Evolutionary conservation across 345 rosid genomes (phyloP), one percentile per base, ranked within the genome.

Genomic region (Eucalyptus pauciflora): DNA sequence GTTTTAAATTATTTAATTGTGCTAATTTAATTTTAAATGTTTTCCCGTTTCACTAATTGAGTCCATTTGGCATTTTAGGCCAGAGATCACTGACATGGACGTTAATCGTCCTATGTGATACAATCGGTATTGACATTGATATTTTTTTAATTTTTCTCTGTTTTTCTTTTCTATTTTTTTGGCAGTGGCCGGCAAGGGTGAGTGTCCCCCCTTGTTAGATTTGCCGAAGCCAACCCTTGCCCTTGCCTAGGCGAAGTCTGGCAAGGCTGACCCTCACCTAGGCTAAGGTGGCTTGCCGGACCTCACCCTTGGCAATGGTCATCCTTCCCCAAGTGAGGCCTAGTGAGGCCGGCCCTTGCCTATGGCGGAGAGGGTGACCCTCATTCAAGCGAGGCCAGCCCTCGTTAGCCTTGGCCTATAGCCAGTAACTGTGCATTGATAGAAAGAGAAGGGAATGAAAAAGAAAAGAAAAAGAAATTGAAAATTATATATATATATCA

Each of bases 61-160:
- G 62, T 22, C 62, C 27, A 56, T 56, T 56, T 0, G 6, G 13
- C 62, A 56, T 20, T 56, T 56, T 22, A 56, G 5, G 27, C 13
- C 4, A 56, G 13, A 56, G 27, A 56, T 56, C 6, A 56, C 6
- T 8, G 3, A 22, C 27, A 1, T 56, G 7, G 29, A 56, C 1
- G 6, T 56, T 24, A 56, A 56, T 24, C 29, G 0, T 56, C 13
- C 0, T 1, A 56, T 56, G 29, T 56, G 27, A 24, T 9, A 56
- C 0, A 24, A 9, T 56, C 5, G 62, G 12, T 56, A 56, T 24
- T 56, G 6, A 56, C 27, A 22, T 56, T 20, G 0, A 56, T 5
- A 22, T 56, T 56, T 50, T 20, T 56, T 56, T 4, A 22, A 54
- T 8, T 56, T 56, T 20, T 56, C 6, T 56, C 1, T 9, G 0